Evolutionary conservation across 768 basidiomycete genomes (phyloP).

Genomic region (Floccularia luteovirens): DNA sequence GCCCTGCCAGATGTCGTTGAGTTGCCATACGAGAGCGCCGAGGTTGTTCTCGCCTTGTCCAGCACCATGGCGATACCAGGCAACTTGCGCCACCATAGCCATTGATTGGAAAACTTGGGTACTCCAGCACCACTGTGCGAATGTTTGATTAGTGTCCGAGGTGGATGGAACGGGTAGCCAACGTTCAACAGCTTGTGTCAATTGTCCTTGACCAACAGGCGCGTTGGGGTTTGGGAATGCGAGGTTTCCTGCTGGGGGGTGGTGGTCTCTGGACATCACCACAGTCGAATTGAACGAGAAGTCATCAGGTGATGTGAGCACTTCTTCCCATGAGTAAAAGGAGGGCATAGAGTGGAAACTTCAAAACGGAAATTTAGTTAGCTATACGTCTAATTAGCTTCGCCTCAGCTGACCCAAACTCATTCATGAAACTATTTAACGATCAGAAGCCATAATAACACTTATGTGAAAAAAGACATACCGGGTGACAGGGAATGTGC

Average conservation of each 20-base stretch:
- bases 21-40: constrained; percentile 51
- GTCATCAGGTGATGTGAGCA: constrained; percentile 38
- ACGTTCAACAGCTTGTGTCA: constrained; percentile 41
- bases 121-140: constrained; percentile 59
- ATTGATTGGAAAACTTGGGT: constrained; percentile 55
- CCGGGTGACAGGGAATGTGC: constrained; percentile 43
- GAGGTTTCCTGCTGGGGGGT: constrained; percentile 44
- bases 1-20: constrained; percentile 57
- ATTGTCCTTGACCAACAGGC: constrained; percentile 41
- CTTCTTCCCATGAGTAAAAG: constrained; percentile 55
- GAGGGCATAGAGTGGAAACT: constrained; percentile 61
- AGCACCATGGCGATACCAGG: constrained; percentile 54
- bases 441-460: not conserved
- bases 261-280: constrained; percentile 48
- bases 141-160: constrained; percentile 43
- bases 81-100: constrained; percentile 51
- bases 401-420: constrained; percentile 39
- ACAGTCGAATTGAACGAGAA: constrained; percentile 53
- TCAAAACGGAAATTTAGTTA: not conserved
- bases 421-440: constrained; percentile 52
- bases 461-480: constrained; percentile 8
- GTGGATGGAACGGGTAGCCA: constrained; percentile 49
- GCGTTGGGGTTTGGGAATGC: constrained; percentile 51
- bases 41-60: constrained; percentile 52
- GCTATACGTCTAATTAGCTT: not conserved